Evolutionary conservation across 129 eudicot species (phyloP), one percentile per base, ranked within the genome.

Genomic region (Apium graveolens): DNA sequence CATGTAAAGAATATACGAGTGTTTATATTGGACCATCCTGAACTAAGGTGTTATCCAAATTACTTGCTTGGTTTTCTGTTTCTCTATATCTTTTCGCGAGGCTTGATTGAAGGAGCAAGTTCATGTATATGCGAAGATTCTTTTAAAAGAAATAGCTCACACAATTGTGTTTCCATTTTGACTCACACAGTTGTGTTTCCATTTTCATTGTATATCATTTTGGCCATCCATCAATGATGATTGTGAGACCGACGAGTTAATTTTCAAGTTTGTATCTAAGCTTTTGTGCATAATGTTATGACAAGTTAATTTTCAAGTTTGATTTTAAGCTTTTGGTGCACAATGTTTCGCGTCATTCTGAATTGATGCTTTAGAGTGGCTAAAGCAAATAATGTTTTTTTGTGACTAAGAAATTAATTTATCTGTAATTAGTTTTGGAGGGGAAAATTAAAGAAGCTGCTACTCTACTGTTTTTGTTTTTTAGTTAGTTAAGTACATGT

Each of bases 1-100:
- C 11, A 24, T 76, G 80, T 75, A 75, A 48, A 76, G 80, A 66
- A 43, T 8, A 41, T 41, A 42, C 0, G 41, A 27, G 68, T 80
- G 63, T 63, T 31, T 46, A 78, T 35, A 70, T 65, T 21, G 73
- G 49, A 71, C 43, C 74, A 57, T 68, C 70, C 70, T 44, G 31
- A 69, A 68, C 16, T 42, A 18, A 46, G 76, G 39, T 44, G 27
- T 24, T 72, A 37, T 24, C 35, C 32, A 0, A 34, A 4, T 17
- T 74, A 66, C 16, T 66, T 27, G 72, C 31, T 66, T 66, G 37
- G 38, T 10, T 26, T 80, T 38, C 63, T 8, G 7, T 39, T 41
- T 73, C 21, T 73, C 11, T 42, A 55, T 13, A 29, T 51, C 12
- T 71, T 41, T 11, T 53, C 39, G 4, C 7, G 5, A 39, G 34